phyloP scores from a whole-genome alignment of 2,329 filamentous ascomycete species.

The Phialophora chinensis region DNA sequence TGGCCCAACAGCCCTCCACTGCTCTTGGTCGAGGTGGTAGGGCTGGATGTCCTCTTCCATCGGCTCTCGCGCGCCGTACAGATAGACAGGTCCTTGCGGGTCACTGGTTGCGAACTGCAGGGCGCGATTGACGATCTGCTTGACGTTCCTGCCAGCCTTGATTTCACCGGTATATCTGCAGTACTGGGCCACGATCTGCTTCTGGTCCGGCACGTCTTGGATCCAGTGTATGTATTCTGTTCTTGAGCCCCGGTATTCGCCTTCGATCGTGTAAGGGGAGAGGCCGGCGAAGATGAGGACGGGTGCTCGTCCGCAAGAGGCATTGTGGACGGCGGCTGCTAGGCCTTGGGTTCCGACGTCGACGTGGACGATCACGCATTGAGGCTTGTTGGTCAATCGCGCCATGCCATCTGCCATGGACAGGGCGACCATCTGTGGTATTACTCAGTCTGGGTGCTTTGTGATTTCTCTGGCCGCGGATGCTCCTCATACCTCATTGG shows the following conservation, averaged over 20 bases:
- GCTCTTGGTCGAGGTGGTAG: constrained; percentile 69
- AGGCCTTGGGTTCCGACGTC: constrained; percentile 82
- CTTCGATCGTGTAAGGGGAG: constrained; percentile 76
- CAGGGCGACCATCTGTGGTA: constrained; percentile 77
- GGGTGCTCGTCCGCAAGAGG: constrained; percentile 74
- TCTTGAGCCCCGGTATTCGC: constrained; percentile 75
- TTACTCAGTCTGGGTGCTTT: constrained; percentile 8
- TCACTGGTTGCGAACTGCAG: constrained; percentile 79
- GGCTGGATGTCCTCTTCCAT: constrained; percentile 84
- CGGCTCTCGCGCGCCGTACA: constrained; percentile 77
- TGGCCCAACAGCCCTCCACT: constrained; percentile 74
- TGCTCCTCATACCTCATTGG: constrained; percentile 68
- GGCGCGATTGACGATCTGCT: constrained; percentile 86
- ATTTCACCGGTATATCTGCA: constrained; percentile 84
- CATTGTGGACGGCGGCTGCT: constrained; percentile 79
- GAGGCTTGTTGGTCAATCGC: constrained; percentile 71
- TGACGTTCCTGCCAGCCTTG: constrained; percentile 82
- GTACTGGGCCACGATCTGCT: constrained; percentile 80
- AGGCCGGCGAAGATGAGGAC: constrained; percentile 80
- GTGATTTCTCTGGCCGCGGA: neutral
- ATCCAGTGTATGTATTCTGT: constrained; percentile 90
- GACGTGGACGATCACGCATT: constrained; percentile 80
- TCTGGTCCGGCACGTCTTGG: constrained; percentile 82
- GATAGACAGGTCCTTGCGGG: constrained; percentile 79
- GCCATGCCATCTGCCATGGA: constrained; percentile 86